Conservation (phyloP, 306 rosid genomes). For the Senna siamea region DNA sequence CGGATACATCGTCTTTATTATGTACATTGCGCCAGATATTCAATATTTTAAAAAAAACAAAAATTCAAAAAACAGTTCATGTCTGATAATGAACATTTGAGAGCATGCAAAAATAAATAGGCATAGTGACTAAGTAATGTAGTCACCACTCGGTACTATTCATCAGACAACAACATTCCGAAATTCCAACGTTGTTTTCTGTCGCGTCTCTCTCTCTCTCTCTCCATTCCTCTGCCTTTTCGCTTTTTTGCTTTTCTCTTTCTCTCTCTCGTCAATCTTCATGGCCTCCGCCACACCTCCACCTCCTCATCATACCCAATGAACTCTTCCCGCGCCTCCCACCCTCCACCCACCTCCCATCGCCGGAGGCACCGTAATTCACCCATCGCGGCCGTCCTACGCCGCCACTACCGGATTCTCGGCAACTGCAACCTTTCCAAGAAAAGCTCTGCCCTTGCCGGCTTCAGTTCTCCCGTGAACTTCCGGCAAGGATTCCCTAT, state of each 20-base stretch:
- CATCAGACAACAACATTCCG: not conserved
- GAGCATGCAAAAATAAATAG: not conserved
- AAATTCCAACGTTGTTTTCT: not conserved
- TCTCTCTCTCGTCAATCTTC: not conserved
- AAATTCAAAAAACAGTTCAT: too few species aligned
- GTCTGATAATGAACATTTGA: too few species aligned
- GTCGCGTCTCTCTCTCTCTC: not conserved
- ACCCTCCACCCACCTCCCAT: too few species aligned
- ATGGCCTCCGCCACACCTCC: too few species aligned
- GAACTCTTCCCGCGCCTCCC: too few species aligned
- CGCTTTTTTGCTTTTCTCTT: not conserved
- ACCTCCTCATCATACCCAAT: constrained; percentile 35
- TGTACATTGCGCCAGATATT: too few species aligned
- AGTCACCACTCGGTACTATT: not conserved
- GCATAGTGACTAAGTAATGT: not conserved
- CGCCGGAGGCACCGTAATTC: constrained; percentile 32
- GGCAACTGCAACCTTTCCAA: constrained; percentile 33
- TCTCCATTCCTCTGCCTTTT: too few species aligned
- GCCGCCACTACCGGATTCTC: not conserved
- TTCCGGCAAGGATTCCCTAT: constrained; percentile 4
- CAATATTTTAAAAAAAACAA: too few species aligned
- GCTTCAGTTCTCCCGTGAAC: constrained; percentile 9
- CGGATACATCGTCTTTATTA: too few species aligned
- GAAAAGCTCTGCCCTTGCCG: not conserved
- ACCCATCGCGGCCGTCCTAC: not conserved